Conservation (phyloP, 441 rosid genomes). For the Croton setiger region DNA sequence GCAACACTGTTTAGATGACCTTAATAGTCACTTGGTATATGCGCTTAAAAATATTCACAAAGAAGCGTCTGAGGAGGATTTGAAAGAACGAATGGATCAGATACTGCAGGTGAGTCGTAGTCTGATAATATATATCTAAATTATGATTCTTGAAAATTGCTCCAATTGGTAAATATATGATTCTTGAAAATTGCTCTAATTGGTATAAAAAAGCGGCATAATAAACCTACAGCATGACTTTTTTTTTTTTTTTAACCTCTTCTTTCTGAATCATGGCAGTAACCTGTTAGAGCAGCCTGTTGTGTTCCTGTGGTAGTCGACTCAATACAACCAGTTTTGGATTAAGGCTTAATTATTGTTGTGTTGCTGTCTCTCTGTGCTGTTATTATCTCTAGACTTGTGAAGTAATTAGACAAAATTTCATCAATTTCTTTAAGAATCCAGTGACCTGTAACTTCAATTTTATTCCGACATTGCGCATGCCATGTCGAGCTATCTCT, state of each 20-base stretch:
- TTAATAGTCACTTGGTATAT: conserved; percentile 54
- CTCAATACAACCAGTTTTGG: no score
- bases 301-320: background rate
- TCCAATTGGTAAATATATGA: background rate
- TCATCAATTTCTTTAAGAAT: background rate
- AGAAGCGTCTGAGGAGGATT: conserved; percentile 50
- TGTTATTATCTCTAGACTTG: background rate
- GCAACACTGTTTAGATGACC: conserved; percentile 48
- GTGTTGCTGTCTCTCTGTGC: background rate
- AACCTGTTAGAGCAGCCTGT: background rate
- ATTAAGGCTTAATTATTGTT: no score
- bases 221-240: background rate
- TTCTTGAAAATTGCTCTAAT: background rate
- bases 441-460: background rate
- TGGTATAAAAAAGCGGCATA: background rate
- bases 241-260: background rate
- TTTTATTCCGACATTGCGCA: background rate
- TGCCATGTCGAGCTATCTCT: no score
- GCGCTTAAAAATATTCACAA: conserved; percentile 59
- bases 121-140: no score
- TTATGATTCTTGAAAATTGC: background rate
- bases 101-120: conserved; percentile 48
- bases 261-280: conserved; percentile 2
- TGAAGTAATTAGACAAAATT: background rate
- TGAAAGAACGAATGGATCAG: conserved; percentile 53